phyloP scores from a whole-genome alignment of 176 grass and related monocot species.

The Avena insularis region DNA sequence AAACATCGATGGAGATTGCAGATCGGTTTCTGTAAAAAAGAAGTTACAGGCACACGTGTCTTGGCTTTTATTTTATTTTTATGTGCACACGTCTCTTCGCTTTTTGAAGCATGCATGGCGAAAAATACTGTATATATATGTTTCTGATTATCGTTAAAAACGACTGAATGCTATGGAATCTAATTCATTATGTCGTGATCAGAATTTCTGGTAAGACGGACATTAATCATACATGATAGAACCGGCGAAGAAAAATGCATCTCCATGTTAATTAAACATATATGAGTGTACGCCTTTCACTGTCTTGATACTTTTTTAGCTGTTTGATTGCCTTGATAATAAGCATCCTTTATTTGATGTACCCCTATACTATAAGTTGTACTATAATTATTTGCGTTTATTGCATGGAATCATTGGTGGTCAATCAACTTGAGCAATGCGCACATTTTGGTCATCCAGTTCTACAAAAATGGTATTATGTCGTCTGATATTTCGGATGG shows the following conservation, averaged over 20 bases:
- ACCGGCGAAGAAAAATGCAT: constrained; percentile 23
- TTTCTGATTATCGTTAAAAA: neutral
- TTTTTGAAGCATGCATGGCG: neutral
- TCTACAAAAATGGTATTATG: neutral
- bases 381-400: neutral
- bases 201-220: constrained; percentile 32
- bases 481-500: no score
- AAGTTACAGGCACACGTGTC: constrained; percentile 7
- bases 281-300: neutral
- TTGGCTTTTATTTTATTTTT: neutral
- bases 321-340: constrained; percentile 1
- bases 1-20: constrained; percentile 29
- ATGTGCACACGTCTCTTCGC: neutral
- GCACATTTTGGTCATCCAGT: neutral
- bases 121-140: neutral
- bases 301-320: constrained; percentile 13
- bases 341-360: constrained; percentile 21
- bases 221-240: neutral
- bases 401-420: neutral
- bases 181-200: constrained; percentile 36
- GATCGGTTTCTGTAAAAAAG: constrained; percentile 27
- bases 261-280: neutral
- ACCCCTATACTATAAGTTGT: neutral
- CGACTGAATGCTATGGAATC: neutral
- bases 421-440: neutral